Conservation (phyloP, 768 basidiomycete genomes). For the Leccinellum albellum region DNA sequence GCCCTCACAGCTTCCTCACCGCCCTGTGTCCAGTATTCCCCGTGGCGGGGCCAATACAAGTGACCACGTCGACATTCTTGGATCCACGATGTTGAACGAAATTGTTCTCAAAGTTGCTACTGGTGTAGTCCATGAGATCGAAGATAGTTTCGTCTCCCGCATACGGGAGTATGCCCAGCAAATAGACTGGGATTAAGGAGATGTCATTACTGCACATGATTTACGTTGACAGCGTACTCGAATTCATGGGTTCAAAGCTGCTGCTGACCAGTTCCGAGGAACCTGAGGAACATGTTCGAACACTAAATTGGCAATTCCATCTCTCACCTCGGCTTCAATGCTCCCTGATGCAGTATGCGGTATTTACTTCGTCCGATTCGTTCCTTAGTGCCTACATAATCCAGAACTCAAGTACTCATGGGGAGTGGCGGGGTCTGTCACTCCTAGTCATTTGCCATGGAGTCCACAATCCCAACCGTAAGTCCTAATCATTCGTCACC, state of each 20-base stretch:
- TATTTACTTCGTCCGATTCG: neutral
- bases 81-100: constrained; percentile 80
- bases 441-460: constrained; percentile 3
- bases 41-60: constrained; percentile 91
- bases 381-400: neutral
- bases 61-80: constrained; percentile 84
- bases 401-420: neutral
- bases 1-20: constrained; percentile 65
- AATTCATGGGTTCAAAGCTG: constrained; percentile 2
- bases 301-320: neutral
- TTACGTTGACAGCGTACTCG: neutral
- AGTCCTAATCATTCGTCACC: neutral
- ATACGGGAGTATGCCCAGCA: constrained; percentile 72
- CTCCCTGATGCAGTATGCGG: neutral
- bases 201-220: neutral
- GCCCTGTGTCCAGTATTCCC: constrained; percentile 64
- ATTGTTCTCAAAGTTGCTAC: constrained; percentile 89
- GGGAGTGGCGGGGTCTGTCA: neutral
- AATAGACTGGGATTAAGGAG: constrained; percentile 71
- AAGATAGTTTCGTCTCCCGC: constrained; percentile 67
- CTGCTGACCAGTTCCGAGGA: neutral
- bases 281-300: neutral
- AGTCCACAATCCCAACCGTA: constrained; percentile 22
- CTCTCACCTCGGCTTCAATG: neutral
- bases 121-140: constrained; percentile 70